phyloP scores from a whole-genome alignment of 768 basidiomycete genomes.

The Pleurotus pulmonarius region DNA sequence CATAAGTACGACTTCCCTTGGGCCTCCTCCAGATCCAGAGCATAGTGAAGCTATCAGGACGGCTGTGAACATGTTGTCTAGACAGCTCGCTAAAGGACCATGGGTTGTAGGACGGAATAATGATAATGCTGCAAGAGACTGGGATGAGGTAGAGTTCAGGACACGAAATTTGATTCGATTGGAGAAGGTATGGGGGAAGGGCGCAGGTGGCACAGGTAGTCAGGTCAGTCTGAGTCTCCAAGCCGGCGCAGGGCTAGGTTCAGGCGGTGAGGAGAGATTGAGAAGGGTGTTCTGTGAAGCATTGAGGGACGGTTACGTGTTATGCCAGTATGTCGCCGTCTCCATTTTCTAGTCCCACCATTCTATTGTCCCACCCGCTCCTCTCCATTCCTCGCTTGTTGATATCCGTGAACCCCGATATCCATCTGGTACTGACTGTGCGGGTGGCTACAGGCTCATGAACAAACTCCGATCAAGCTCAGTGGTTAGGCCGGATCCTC shows the following conservation, averaged over 20 bases:
- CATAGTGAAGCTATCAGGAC: conserved; percentile 66
- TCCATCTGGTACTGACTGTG: conserved; percentile 7
- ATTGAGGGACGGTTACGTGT: conserved; percentile 77
- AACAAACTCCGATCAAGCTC: conserved; percentile 68
- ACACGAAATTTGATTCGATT: conserved; percentile 57
- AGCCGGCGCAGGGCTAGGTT: conserved; percentile 31
- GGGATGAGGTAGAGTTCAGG: conserved; percentile 74
- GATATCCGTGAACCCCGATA: conserved; percentile 2
- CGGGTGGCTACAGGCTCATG: conserved; percentile 50
- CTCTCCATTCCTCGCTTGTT: background rate
- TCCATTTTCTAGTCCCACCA: conserved; percentile 16
- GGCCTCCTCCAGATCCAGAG: conserved; percentile 46
- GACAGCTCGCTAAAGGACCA: conserved; percentile 63
- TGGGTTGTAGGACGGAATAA: conserved; percentile 39
- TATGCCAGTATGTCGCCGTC: conserved; percentile 75
- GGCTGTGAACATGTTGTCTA: conserved; percentile 62
- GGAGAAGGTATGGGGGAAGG: conserved; percentile 75
- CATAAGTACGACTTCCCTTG: conserved; percentile 55
- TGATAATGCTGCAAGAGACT: conserved; percentile 50
- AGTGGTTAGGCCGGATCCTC: conserved; percentile 59
- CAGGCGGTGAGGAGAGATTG: conserved; percentile 72
- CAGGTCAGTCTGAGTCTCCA: conserved; percentile 36
- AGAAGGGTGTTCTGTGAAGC: conserved; percentile 70
- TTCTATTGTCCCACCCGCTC: conserved; percentile 4
- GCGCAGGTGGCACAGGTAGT: conserved; percentile 25